Base-by-base conservation (phyloP, 1,284 basidiomycete genomes). In the Malassezia obtusa region DNA sequence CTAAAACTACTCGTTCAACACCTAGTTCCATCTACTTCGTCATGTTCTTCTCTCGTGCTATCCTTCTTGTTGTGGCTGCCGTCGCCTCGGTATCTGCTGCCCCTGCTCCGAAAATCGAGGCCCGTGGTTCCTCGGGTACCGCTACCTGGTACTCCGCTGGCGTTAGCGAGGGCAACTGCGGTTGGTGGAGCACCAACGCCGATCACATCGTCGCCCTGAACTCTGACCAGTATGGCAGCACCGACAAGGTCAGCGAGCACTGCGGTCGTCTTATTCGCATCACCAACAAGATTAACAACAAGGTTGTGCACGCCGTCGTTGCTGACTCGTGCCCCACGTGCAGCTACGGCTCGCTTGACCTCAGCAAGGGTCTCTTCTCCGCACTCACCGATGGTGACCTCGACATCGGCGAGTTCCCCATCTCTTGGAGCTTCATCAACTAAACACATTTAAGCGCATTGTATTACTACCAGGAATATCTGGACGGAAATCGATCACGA, bases 241-340 rank as follows among this genome's bases (percentile, higher is more conserved):
- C 48, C 30, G 36, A 45, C 26, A n/a, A 25, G 12, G 48, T 45
- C 21, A 62, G 62, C 30, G 43, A 59, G 14, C 58, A 62, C 59
- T 87, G 87, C 73, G 81, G 80, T 67, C 75, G 81, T 74, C 66
- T 63, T 17, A 82, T 88, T 62, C 81, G 80, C 30, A 84, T 89
- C 67, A 76, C 78, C 4, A 82, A 79, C 70, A 76, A 52, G 35
- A 39, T 60, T 49, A 66, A 78, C 31, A 85, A 84, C 60, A 83
- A 82, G 72, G 79, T 80, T 2, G 77, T 81, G 10, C 63, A 70
- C 15, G 87, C 86, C 1, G 77, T 74, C 8, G 81, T 89, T 60
- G 78, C 78, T 65, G 86, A 88, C 73, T 78, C 60, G 81, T 88
- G 86, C 73, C 80, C 80, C 49, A 82, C 80, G 26, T 89, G 87